phyloP scores from a whole-genome alignment of 2,329 filamentous ascomycete genomes.

The Hypoxylon sp. region DNA sequence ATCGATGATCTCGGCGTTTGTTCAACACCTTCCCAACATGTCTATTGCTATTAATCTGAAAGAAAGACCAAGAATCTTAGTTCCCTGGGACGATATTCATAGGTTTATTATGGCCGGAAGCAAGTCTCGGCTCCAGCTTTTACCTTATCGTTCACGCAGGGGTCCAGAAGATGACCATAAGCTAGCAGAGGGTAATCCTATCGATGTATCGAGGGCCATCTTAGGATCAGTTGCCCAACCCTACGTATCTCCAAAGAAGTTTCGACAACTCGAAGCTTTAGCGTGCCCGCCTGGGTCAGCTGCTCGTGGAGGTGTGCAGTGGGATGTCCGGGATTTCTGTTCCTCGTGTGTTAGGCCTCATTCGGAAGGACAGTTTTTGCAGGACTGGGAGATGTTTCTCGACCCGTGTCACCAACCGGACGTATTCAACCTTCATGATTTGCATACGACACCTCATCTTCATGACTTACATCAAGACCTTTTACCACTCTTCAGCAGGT shows the following conservation, averaged over 20 bases:
- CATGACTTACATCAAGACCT: conserved; percentile 75
- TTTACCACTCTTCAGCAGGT: conserved; percentile 81
- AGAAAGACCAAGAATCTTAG: conserved; percentile 79
- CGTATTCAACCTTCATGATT: conserved; percentile 78
- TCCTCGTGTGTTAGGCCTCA: conserved; percentile 73
- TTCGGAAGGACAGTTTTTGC: conserved; percentile 76
- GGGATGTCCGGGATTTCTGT: conserved; percentile 77
- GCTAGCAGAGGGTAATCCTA: conserved; percentile 12
- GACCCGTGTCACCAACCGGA: conserved; percentile 85
- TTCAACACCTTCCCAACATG: conserved; percentile 83
- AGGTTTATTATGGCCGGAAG: conserved; percentile 51
- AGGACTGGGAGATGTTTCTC: conserved; percentile 74
- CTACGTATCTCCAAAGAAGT: conserved; percentile 48
- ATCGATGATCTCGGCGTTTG: conserved; percentile 79
- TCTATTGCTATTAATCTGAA: conserved; percentile 86
- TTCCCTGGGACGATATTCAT: conserved; percentile 75
- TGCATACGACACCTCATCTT: conserved; percentile 76
- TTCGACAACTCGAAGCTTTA: conserved; percentile 56
- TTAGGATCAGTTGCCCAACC: conserved; percentile 25
- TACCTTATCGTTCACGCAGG: conserved; percentile 63
- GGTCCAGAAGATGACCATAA: conserved; percentile 32
- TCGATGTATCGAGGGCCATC: conserved; percentile 11
- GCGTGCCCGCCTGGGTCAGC: conserved; percentile 75
- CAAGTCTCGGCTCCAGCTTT: conserved; percentile 60
- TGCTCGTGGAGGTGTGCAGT: conserved; percentile 70